phyloP scores from a whole-genome alignment of 441 rosid species.

The Adansonia rubrostipa region DNA sequence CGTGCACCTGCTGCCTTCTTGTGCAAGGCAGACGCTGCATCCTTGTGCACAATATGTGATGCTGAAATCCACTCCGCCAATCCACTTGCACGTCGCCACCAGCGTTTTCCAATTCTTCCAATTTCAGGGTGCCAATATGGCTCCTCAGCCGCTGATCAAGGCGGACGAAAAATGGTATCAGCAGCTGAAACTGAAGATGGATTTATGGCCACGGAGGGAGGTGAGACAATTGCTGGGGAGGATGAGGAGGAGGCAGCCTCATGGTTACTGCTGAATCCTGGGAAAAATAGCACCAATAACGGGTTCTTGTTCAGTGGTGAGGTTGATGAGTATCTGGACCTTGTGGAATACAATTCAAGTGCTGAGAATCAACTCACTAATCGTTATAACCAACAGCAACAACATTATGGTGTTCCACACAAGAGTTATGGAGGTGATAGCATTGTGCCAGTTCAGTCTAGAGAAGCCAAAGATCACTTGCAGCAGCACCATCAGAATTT shows the following conservation, averaged over 20 bases:
- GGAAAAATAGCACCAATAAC: conserved; percentile 43
- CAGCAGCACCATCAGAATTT: conserved; percentile 48
- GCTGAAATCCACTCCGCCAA: conserved; percentile 92
- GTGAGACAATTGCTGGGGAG: conserved; percentile 41
- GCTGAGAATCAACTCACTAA: conserved; percentile 50
- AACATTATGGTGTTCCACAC: conserved; percentile 40
- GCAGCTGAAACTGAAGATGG: conserved; percentile 40
- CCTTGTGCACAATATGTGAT: conserved; percentile 80
- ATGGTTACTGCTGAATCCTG: conserved; percentile 73
- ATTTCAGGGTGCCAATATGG: conserved; percentile 47
- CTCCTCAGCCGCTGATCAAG: conserved; percentile 32
- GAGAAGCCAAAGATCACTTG: conserved; percentile 51
- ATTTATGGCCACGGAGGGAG: conserved; percentile 42
- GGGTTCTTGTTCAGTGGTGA: conserved; percentile 60
- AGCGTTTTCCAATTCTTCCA: conserved; percentile 77
- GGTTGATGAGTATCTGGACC: conserved; percentile 76
- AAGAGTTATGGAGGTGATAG: conserved; percentile 64
- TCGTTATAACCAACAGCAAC: conserved; percentile 49
- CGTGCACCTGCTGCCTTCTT: conserved; percentile 80
- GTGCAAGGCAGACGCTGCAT: conserved; percentile 95
- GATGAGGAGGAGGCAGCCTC: conserved; percentile 71
- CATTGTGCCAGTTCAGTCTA: conserved; percentile 66
- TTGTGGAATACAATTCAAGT: conserved; percentile 63
- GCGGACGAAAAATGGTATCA: conserved; percentile 29
- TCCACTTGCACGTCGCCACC: conserved; percentile 89